These are phyloP conservation scores for Mucor racemosus DNA, from an alignment of 371 early-diverging fungal species.

Conservation along the genomic window DNA sequence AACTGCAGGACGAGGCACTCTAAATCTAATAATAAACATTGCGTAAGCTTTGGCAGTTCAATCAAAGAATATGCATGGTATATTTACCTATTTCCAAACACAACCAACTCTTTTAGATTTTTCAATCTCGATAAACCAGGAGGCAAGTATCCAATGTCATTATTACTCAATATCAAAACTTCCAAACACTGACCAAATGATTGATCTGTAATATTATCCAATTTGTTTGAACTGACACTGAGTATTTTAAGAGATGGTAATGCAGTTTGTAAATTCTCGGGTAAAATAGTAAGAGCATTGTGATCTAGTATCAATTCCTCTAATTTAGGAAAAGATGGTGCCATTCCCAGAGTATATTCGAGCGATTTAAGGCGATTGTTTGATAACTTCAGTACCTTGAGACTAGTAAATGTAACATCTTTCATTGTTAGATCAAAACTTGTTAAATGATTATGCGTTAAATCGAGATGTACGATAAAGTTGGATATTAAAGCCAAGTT, in stretches of 20 bases:
- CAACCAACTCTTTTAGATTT: slow-evolving; percentile 51
- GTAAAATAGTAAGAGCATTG: slow-evolving; percentile 51
- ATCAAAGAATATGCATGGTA: not conserved
- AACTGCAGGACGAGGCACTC: slow-evolving; percentile 66
- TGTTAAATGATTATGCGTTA: slow-evolving; percentile 58
- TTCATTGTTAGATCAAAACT: slow-evolving; percentile 41
- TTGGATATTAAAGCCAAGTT: slow-evolving; percentile 20
- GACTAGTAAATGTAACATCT: slow-evolving; percentile 39
- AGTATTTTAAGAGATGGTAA: slow-evolving; percentile 59
- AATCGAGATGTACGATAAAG: slow-evolving; percentile 51
- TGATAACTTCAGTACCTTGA: slow-evolving; percentile 54
- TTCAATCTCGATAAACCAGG: slow-evolving; percentile 60
- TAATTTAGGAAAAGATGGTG: slow-evolving; percentile 48
- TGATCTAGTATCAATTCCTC: slow-evolving; percentile 48
- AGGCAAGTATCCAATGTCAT: slow-evolving; percentile 63
- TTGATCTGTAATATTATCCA: slow-evolving; percentile 50
- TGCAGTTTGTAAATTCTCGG: slow-evolving; percentile 38
- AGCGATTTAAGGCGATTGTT: slow-evolving; percentile 57
- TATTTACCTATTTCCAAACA: slow-evolving; percentile 63
- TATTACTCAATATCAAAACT: slow-evolving; percentile 61
- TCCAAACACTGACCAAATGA: slow-evolving; percentile 50
- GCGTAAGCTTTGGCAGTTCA: not conserved
- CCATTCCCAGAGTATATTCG: not conserved
- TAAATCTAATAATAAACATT: slow-evolving; percentile 42
- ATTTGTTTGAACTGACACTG: slow-evolving; percentile 52